Conservation (phyloP, 2,329 filamentous ascomycete genomes). For the Alternaria ventricosa region DNA sequence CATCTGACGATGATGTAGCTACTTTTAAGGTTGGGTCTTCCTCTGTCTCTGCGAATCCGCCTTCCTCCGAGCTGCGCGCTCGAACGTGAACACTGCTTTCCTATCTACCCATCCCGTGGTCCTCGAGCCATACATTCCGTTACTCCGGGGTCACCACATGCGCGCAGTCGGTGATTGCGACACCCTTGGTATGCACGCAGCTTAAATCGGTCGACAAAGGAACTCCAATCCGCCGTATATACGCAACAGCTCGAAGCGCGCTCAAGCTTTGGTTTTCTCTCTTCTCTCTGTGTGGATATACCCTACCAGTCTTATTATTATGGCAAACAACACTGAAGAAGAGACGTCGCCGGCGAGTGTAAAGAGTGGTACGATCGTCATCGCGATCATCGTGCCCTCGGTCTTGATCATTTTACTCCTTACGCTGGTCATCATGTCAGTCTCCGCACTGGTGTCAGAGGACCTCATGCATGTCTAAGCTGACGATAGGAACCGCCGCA, state of each 20-base stretch:
- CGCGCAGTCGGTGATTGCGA: constrained; percentile 10
- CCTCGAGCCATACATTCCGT: constrained; percentile 2
- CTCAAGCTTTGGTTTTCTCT: neutral
- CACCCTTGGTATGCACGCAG: constrained; percentile 18
- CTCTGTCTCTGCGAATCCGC: constrained; percentile 4
- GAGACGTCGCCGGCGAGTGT: neutral
- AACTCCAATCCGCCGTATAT: constrained; percentile 4
- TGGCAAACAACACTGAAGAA: constrained; percentile 21
- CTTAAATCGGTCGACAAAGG: constrained; percentile 19
- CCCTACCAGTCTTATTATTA: constrained; percentile 1
- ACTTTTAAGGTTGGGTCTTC: constrained; percentile 6
- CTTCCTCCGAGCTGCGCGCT: constrained; percentile 1
- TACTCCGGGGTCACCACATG: constrained; percentile 7
- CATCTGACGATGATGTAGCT: constrained; percentile 20
- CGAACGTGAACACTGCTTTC: constrained; percentile 9
- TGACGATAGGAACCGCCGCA: constrained; percentile 23
- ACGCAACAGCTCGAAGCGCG: neutral
- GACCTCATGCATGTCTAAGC: neutral
- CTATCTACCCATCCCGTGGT: neutral
- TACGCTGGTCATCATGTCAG: constrained; percentile 40
- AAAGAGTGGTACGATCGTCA: constrained; percentile 25
- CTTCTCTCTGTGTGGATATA: neutral
- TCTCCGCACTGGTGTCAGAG: neutral
- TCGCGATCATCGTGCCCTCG: constrained; percentile 42
- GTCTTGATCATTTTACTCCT: constrained; percentile 41